Base-by-base conservation (phyloP, 148 eudicot species). In the Dysphania ambrosioides region DNA sequence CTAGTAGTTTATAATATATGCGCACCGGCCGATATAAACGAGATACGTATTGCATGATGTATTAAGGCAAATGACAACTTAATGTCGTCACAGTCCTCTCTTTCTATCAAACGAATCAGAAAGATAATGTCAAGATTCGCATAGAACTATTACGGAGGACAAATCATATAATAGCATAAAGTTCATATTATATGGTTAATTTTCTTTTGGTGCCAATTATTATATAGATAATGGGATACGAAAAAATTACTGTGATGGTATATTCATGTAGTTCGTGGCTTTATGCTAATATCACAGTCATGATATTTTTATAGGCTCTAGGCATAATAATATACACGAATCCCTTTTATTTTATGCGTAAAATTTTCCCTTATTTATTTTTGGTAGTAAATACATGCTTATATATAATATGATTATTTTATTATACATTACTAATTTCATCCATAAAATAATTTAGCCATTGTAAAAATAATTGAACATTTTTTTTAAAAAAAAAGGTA, bases 181-280 rank as follows among this genome's bases (percentile, higher is more conserved):
- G 41, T 32, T 32, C 2, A 16, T 63, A 63, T 34, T 6, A 63
- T 6, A 16, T 7, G 19, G 23, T n/a, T 66, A 32, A 32, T 62
- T 5, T 23, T n/a, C 0, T 26, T 24, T 63, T 63, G 67, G 24
- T 63, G 67, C 11, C 12, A 18, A 18, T 6, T 63, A 63, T 4
- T 57, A 18, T n/a, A n/a, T 16, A 35, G 34, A 72, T 74, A 34
- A 49, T 75, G 59, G 57, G 21, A 26, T 72, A 16, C 2, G 16
- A 5, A 29, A 3, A 49, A 10, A 7, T 65, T 34, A 51, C 29
- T 74, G 31, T 12, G 26, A 34, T 66, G 72, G 72, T 75, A 75
- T 75, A 66, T 75, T 75, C 78, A 66, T 53, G 5, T 23, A 19
- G 31, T 4, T 32, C 5, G 31, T 44, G n/a, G n/a, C n/a, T n/a